Percentiles rank a stretch among this genome's conserved stretches.
Conservation (phyloP, 441 rosid genomes). For the Aquilaria agallochum region DNA sequence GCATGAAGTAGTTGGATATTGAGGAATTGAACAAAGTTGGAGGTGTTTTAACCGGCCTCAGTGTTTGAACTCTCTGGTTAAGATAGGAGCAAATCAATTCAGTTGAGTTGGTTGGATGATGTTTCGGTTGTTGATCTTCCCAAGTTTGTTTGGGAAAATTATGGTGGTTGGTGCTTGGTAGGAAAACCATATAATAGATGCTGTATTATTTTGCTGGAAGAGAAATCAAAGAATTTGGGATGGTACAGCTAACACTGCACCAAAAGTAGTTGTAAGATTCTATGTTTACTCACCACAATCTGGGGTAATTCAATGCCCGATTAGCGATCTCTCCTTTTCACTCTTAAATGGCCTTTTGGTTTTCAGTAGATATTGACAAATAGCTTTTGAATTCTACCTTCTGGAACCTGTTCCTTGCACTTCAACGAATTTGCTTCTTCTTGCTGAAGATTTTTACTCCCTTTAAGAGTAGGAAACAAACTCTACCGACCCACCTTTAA, state of each 20-base stretch:
- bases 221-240: background rate
- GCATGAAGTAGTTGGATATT: too few species aligned
- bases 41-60: too few species aligned
- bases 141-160: background rate
- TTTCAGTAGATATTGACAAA: background rate
- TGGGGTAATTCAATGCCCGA: conserved; percentile 3
- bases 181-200: conserved; percentile 8
- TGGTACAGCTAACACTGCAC: conserved; percentile 4
- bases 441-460: too few species aligned
- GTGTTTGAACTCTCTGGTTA: too few species aligned
- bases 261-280: conserved; percentile 7
- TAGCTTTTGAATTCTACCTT: too few species aligned
- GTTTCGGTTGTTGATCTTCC: background rate
- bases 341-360: background rate
- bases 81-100: too few species aligned
- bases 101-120: background rate
- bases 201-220: conserved; percentile 4
- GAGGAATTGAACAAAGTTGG: too few species aligned
- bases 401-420: too few species aligned
- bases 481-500: too few species aligned
- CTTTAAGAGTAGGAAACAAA: too few species aligned
- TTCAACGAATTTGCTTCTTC: too few species aligned
- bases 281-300: background rate
- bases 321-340: conserved; percentile 2
- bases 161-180: background rate